Conservation (phyloP, 164 flowering plant species). For the Liriodendron chinense region DNA sequence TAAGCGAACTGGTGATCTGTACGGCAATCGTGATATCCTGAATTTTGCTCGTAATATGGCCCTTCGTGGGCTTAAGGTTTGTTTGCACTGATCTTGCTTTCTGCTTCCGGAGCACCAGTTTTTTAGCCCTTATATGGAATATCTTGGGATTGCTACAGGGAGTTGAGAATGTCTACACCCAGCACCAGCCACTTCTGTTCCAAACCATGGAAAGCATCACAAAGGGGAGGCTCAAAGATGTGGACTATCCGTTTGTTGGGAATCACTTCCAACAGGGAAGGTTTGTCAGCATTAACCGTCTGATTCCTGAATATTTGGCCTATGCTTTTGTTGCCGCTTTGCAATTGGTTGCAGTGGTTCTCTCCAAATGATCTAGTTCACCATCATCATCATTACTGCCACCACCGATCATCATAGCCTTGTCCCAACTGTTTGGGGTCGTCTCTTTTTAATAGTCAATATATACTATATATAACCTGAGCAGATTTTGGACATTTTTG, state of each 20-base stretch:
- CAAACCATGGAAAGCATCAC: constrained; percentile 93
- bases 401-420: too few relatives aligned
- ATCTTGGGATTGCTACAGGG: constrained; percentile 50
- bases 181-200: constrained; percentile 91
- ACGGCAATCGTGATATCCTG: constrained; percentile 84
- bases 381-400: background rate
- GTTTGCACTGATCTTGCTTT: constrained; percentile 12
- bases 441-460: too few relatives aligned
- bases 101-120: background rate
- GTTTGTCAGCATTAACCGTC: constrained; percentile 34
- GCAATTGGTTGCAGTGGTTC: background rate
- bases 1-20: constrained; percentile 89
- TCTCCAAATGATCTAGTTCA: background rate
- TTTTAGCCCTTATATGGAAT: background rate
- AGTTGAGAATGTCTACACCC: constrained; percentile 97
- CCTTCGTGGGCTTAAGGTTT: constrained; percentile 87
- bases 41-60: constrained; percentile 99
- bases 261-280: constrained; percentile 95
- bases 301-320: constrained; percentile 1
- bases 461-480: too few relatives aligned
- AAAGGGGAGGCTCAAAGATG: constrained; percentile 87
- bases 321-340: background rate
- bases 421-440: too few relatives aligned
- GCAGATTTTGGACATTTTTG: too few relatives aligned
- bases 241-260: constrained; percentile 89